Base-by-base conservation (phyloP, 768 basidiomycete species). In the Termitomyces sp. region DNA sequence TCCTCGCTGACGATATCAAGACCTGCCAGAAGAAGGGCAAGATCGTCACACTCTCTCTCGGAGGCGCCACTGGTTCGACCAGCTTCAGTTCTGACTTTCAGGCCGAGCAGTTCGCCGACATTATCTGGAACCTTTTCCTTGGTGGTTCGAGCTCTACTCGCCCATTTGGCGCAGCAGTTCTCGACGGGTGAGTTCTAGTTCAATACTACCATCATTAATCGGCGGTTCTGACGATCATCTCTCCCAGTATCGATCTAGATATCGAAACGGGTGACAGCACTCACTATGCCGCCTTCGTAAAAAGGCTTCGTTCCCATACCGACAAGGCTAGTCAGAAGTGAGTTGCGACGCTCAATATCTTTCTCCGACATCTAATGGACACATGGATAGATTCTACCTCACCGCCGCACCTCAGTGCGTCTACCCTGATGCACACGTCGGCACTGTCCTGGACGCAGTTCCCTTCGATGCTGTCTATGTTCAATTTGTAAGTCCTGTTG, bases 81-180 rank as follows among this genome's bases (percentile, higher is more conserved):
- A 69, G 71, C 20, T 87, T 88, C 66, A 63, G 71, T 26, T 80
- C 77, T 24, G 82, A 83, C 49, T 64, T 75, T 0, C 77, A 84
- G 65, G 86, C 80, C 0, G 54, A 71, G 39, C 65, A 70, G 6
- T 88, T 85, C 63, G 86, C 83, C 0, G 73, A 82, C 47, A 80
- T 79, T 1, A 76, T 88, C 43, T 89, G 87, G 87, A 77, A 86
- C 67, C 62, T 83, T n/a, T 87, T 88, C 74, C 74, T 89, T 20
- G 87, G 84, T 9, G 87, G 87, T 18, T 75, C 74, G 1, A 83
- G 81, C 57, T 67, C 68, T 22, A 84, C 77, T 4, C 73, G 87
- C 53, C 87, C 87, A 0, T 88, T 88, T 64, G 87, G 86, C 13
- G 60, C 69, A 50, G 87, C 84, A 1, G 80, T 87, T 12, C 76